Conservation (phyloP, 2,329 filamentous ascomycete species). For the Scorias spongiosa region DNA sequence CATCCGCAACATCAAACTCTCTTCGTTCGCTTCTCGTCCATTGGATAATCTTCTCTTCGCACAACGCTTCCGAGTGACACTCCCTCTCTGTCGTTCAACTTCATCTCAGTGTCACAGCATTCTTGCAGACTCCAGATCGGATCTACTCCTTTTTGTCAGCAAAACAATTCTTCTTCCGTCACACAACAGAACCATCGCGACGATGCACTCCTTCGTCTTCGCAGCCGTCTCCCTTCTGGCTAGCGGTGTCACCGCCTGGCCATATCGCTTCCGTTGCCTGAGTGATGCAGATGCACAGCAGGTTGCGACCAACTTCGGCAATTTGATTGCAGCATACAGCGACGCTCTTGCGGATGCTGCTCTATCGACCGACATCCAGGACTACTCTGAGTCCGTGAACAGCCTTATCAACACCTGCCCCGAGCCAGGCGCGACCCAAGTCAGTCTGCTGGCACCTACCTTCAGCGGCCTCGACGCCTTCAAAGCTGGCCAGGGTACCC, state of each 20-base stretch:
- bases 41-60: no score
- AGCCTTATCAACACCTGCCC: slow-evolving; percentile 20
- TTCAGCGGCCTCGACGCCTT: slow-evolving; percentile 6
- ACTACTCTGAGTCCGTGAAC: slow-evolving; percentile 21
- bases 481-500: slow-evolving; percentile 12
- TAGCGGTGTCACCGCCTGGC: background rate
- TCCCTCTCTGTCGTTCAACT: no score
- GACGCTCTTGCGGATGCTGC: slow-evolving; percentile 11
- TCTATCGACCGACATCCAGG: slow-evolving; percentile 12
- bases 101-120: no score
- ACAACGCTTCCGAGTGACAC: no score
- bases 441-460: slow-evolving; percentile 6
- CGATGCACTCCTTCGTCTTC: background rate
- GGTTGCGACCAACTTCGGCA: slow-evolving; percentile 14
- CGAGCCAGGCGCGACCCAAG: slow-evolving; percentile 10
- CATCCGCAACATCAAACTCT: no score
- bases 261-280: slow-evolving; percentile 7
- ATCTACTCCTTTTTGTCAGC: no score
- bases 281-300: slow-evolving; percentile 10
- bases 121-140: no score
- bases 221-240: background rate
- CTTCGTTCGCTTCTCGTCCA: no score
- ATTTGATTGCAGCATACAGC: slow-evolving; percentile 16
- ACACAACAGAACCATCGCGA: background rate
- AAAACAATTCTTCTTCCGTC: background rate